These are phyloP conservation scores for Rosa rugosa DNA, from an alignment of 306 rosid species.

Conservation along the genomic window DNA sequence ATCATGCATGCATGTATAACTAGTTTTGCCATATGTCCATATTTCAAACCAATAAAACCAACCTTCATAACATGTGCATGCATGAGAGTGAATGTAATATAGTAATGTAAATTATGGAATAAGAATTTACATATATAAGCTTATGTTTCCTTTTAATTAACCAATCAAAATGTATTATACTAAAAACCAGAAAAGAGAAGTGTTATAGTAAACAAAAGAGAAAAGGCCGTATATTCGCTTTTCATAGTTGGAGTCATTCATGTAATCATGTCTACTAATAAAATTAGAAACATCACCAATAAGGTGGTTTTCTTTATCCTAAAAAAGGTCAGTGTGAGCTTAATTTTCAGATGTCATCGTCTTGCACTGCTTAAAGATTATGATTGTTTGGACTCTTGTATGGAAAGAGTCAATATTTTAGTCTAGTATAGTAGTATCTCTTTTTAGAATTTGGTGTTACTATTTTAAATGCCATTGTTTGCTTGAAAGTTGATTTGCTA, in stretches of 20 bases:
- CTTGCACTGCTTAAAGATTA: neutral
- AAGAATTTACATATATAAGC: slow-evolving; percentile 7
- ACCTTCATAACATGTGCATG: neutral
- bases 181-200: neutral
- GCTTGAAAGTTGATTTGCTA: neutral
- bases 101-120: slow-evolving; percentile 10
- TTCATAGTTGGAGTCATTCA: neutral
- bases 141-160: neutral
- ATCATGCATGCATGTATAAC: neutral
- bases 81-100: neutral
- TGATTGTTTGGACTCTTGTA: neutral
- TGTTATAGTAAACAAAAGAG: neutral
- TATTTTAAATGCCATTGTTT: too few species aligned
- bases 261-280: neutral
- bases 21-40: neutral
- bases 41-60: neutral
- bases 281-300: neutral
- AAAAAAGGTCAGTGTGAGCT: neutral
- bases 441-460: too few species aligned
- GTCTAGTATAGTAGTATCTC: neutral
- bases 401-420: neutral
- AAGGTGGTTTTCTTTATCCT: neutral
- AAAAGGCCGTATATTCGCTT: neutral
- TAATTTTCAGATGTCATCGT: neutral
- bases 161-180: neutral